Evolutionary conservation across 768 basidiomycete genomes (phyloP).

Genomic region (Naganishia kalamii): DNA sequence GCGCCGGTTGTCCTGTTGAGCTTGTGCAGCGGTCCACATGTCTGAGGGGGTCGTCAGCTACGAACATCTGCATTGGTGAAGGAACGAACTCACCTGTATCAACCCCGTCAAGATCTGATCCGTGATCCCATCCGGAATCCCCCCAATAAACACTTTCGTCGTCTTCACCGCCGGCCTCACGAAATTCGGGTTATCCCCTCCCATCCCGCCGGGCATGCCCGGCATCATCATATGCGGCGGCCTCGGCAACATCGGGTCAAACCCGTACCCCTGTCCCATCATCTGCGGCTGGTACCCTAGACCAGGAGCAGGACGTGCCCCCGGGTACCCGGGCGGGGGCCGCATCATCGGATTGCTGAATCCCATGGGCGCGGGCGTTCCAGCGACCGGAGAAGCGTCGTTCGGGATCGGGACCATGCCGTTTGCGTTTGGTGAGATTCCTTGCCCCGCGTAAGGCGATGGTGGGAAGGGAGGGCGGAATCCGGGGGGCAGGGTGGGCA

Average conservation of each 20-base stretch:
- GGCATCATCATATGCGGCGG: constrained; percentile 23
- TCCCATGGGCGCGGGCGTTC: constrained; percentile 8
- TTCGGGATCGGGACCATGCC: constrained; percentile 1
- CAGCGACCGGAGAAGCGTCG: not conserved
- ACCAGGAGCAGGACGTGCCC: constrained; percentile 28
- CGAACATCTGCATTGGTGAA: not conserved
- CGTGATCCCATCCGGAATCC: constrained; percentile 86
- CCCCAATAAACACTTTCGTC: constrained; percentile 80
- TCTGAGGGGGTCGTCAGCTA: constrained; percentile 50
- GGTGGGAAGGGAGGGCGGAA: constrained; percentile 17
- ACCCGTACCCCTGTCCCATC: not conserved
- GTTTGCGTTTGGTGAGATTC: constrained; percentile 5
- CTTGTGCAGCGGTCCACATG: constrained; percentile 80
- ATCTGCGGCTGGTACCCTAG: constrained; percentile 1
- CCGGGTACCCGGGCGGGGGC: constrained; percentile 19
- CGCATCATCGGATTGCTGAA: constrained; percentile 16
- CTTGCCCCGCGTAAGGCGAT: not conserved
- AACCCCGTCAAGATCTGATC: constrained; percentile 73
- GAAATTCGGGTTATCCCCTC: constrained; percentile 33
- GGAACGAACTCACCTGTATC: constrained; percentile 56
- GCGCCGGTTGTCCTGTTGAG: constrained; percentile 91
- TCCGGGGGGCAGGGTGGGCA: constrained; percentile 23
- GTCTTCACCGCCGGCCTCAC: constrained; percentile 51
- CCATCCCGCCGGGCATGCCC: not conserved
- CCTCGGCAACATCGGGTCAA: constrained; percentile 27